Evolutionary conservation across 1,139 yeast genomes (phyloP), one percentile per base, ranked within the genome.

Genomic region (Saccharomyces pastorianus): DNA sequence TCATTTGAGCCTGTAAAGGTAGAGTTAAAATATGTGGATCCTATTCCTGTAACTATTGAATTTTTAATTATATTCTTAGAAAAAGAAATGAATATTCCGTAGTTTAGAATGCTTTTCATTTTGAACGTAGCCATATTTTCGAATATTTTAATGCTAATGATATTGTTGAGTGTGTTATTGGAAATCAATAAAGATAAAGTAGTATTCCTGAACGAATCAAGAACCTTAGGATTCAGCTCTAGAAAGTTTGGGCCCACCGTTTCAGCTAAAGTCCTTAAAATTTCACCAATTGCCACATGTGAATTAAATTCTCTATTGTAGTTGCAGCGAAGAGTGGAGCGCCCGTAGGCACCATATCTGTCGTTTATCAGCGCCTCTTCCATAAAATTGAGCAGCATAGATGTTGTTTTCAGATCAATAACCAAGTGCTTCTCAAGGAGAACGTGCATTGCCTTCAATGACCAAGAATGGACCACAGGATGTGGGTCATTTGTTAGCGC

Each of bases 401-500:
- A 61, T 2, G 80, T 72, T 17, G 73, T 71, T 5, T 65, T 61
- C 0, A 73, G 63, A 38, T 71, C 73, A 53, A 81, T 76, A 9
- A 82, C 80, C 49, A 81, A 66, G 54, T 84, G 86, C 5, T 80
- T 73, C 49, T 81, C 82, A 51, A 89, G 75, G 13, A 87, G 71
- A 5, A 78, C 73, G 2, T 78, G 69, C 44, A 87, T 68, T 0
- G 95, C 79, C 52, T 78, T 79, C 58, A 89, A 67, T 0, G 95
- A 77, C 76, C 88, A 85, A 55, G 80, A 78, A 65, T 88, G 90
- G 13, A 93, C 90, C 2, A 81, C 73, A 0, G 96, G 96, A 65
- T 91, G 93, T 0, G 96, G 95, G 69, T 91, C 98, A 41, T 73
- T 73, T 2, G 85, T 71, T 48, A 91, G 73, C 23, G 88, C 85